These are phyloP conservation scores for Kwoniella sp. DNA, from an alignment of 768 basidiomycete species.

Conservation along the genomic window DNA sequence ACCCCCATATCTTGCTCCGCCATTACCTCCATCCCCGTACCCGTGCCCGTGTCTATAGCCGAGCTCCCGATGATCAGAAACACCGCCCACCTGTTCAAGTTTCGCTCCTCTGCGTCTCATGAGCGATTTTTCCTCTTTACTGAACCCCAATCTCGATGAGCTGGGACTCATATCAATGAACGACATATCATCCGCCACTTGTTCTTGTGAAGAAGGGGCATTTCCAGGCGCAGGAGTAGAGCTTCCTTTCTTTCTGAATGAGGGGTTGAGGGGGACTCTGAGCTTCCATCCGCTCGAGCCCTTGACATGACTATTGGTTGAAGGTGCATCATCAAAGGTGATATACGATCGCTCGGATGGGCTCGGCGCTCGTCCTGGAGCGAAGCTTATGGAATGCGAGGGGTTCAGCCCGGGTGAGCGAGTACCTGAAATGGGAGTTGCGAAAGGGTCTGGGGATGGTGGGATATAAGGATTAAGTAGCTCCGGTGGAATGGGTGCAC, in stretches of 20 bases:
- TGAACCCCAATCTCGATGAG: conserved; percentile 4
- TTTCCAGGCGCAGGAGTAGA: conserved; percentile 5
- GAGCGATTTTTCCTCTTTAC: conserved; percentile 24
- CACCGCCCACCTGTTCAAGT: conserved; percentile 28
- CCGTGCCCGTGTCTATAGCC: background rate
- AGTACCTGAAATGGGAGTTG: background rate
- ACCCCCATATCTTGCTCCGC: background rate
- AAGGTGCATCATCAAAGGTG: conserved; percentile 17
- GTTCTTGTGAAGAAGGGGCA: background rate
- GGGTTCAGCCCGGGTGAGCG: background rate
- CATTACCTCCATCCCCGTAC: background rate
- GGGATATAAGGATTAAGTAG: conserved; percentile 17
- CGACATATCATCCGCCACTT: conserved; percentile 15
- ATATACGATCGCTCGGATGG: conserved; percentile 21
- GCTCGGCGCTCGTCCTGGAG: background rate
- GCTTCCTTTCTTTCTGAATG: conserved; percentile 10
- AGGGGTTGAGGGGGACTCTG: conserved; percentile 11
- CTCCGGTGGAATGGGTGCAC: conserved; percentile 28
- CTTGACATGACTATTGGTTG: background rate
- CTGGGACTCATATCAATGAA: conserved; percentile 16
- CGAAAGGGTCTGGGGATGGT: conserved; percentile 1
- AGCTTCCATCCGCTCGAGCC: conserved; percentile 4
- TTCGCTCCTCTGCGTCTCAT: conserved; percentile 26
- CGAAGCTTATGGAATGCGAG: background rate
- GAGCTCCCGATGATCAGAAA: background rate